Percentiles rank a stretch among this genome's conserved stretches.
Conservation (phyloP, 805 yeast genomes). For the Kodamaea nitidulidarum region DNA sequence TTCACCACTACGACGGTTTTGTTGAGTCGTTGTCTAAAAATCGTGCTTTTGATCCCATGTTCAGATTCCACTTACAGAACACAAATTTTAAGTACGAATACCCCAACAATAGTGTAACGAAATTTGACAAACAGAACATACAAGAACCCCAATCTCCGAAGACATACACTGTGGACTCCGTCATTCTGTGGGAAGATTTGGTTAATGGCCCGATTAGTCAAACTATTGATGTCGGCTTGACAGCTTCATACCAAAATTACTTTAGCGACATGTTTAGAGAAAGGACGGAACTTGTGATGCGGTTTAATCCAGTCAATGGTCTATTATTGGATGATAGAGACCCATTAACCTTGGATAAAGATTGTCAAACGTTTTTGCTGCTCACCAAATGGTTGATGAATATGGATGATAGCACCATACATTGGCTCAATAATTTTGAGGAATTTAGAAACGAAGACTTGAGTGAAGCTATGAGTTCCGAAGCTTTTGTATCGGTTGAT, state of each 20-base stretch:
- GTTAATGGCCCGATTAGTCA: not conserved
- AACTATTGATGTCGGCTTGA: not conserved
- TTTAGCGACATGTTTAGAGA: conserved; percentile 4
- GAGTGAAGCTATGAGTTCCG: not conserved
- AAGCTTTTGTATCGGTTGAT: not conserved
- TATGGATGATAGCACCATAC: conserved; percentile 2
- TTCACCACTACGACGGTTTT: conserved; percentile 13
- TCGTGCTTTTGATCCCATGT: conserved; percentile 3
- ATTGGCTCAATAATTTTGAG: conserved; percentile 3
- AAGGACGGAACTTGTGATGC: conserved; percentile 1
- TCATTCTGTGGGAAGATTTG: not conserved
- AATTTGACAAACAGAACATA: not conserved
- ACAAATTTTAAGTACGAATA: not conserved
- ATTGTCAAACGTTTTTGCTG: conserved; percentile 1
- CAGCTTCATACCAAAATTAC: conserved; percentile 3
- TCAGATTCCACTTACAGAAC: conserved; percentile 6
- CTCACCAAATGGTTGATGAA: not conserved
- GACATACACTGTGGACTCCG: not conserved
- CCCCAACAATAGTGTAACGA: too few relatives aligned
- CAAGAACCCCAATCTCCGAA: not conserved
- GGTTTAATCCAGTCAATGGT: conserved; percentile 5
- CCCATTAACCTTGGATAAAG: conserved; percentile 6
- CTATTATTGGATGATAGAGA: conserved; percentile 8
- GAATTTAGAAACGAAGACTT: conserved; percentile 4
- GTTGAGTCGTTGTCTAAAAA: conserved; percentile 1